Evolutionary conservation across 371 early-diverging fungal genomes (phyloP).

Genomic region (Synchytrium microbalum): DNA sequence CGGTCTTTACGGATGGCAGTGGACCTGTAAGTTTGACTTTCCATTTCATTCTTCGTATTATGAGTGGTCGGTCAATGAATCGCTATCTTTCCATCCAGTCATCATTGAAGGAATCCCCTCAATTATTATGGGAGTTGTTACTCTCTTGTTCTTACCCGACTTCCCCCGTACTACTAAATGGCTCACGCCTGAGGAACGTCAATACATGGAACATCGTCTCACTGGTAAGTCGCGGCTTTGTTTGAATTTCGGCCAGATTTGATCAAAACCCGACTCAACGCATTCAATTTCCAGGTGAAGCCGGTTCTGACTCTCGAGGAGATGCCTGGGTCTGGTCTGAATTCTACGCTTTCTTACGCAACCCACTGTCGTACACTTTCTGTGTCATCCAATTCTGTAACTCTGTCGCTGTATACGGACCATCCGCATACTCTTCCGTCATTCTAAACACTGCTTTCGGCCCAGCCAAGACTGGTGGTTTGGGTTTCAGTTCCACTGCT

Average conservation of each 20-base stretch:
- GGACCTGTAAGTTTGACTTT: conserved; percentile 53
- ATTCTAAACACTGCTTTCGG: too few relatives aligned
- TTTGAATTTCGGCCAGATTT: neutral
- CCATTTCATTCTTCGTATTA: too few relatives aligned
- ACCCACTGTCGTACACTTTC: neutral
- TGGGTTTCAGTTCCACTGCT: too few relatives aligned
- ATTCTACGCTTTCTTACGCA: neutral
- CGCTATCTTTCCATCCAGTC: too few relatives aligned
- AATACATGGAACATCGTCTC: conserved; percentile 46
- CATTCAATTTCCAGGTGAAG: neutral
- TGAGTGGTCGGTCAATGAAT: too few relatives aligned
- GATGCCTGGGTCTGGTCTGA: neutral
- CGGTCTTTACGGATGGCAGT: conserved; percentile 48
- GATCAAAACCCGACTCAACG: neutral
- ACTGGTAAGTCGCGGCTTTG: neutral
- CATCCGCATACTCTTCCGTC: too few relatives aligned
- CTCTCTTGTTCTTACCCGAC: conserved; percentile 58
- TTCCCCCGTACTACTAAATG: conserved; percentile 60
- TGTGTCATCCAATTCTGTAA: neutral
- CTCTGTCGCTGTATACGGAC: too few relatives aligned
- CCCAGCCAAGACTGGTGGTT: too few relatives aligned
- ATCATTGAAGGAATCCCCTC: conserved; percentile 57
- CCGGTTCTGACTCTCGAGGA: neutral
- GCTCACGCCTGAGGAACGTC: conserved; percentile 42
- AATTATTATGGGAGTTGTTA: conserved; percentile 45